Evolutionary conservation across 1,284 basidiomycete species (phyloP), one percentile per base, ranked within the genome.

Genomic region (Leccinum solheimii): DNA sequence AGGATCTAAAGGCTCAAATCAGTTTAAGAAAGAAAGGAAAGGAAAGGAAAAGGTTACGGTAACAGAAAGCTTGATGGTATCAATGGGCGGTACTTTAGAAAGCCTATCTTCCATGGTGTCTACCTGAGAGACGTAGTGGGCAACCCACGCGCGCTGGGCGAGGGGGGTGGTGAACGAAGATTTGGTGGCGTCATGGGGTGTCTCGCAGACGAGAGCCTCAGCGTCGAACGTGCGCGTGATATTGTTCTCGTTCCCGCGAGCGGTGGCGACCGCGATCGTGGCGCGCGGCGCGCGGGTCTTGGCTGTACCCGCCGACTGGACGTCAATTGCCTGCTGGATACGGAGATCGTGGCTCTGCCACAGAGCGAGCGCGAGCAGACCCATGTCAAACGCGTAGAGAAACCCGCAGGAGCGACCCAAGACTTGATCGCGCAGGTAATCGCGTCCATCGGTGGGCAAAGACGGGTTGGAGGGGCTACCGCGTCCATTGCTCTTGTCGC

Each of bases 131-230:
- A 75, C 27, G 30, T 80, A 80, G 50, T 83, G 80, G 0, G 84
- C 79, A 4, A 81, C 69, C 86, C 86, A 87, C 1, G 86, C 84
- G 1, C 84, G 77, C 58, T 76, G 78, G 16, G 77, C 79, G 9
- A 84, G 75, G 10, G 71, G 73, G 3, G 68, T 69, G 2, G 65
- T 69, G 7, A 55, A 53, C 5, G 53, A 26, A 3, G 34, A 7
- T 11, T 13, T 21, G 19, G 50, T 14, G 14, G 61, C 50, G 1
- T 66, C 61, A 1, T 48, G 14, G 0, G 60, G 21, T 32, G 16
- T 77, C 64, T 67, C 45, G 55, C 80, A 83, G 2, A 75, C 62
- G 0, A 75, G 71, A 13, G 21, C 21, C 21, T 11, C 11, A 23
- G 77, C 68, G 1, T 72, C 62, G 66, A 88, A 87, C 0, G 73